Base-by-base conservation (phyloP, 2,329 filamentous ascomycete genomes). In the Fusarium gaditjirri region DNA sequence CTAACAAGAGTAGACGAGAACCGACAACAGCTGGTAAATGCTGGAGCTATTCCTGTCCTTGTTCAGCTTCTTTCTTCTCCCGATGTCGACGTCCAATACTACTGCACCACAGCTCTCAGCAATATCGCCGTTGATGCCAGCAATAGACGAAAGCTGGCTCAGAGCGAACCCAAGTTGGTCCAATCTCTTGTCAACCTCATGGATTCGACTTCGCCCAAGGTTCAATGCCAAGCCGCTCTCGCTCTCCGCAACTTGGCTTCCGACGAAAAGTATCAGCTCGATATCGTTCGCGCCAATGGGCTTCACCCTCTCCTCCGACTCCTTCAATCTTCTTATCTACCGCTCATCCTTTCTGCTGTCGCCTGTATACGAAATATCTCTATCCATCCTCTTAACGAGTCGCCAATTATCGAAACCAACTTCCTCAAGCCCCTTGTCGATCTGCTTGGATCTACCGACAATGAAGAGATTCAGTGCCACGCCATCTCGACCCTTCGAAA, bases 311-410 rank as follows among this genome's bases (percentile, higher is more conserved):
- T 99, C 49, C 89, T 98, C 59, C 92, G 94, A 72, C 91, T 99
- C 23, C 88, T 99, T 25, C 95, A 98, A 82, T 98, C 95, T 3
- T 97, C 95, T 17, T 98, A 98, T 77, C 90, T 98, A 14, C 96
- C 96, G 17, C 89, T 99, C 60, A 98, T 98, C 67, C 90, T 98
- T 42, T 98, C 95, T 25, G 96, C 96, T 49, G 96, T 99, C 72
- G 96, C 96, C 54, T 99, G 96, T 80, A 99, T 99, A 80, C 93
- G 96, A 77, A 99, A 99, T 81, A 99, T 99, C 75, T 98, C 95
- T 63, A 99, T 99, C 74, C 96, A 99, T 80, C 96, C 96, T 23
- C 87, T 95, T 79, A 99, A 99, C 83, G 96, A 99, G 83, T 98
- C 95, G 16, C 96, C 96, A 1, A 99, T 99, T 73, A 99, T 99